Evolutionary conservation across 345 rosid species (phyloP).

Genomic region (Ailanthus altissimus): DNA sequence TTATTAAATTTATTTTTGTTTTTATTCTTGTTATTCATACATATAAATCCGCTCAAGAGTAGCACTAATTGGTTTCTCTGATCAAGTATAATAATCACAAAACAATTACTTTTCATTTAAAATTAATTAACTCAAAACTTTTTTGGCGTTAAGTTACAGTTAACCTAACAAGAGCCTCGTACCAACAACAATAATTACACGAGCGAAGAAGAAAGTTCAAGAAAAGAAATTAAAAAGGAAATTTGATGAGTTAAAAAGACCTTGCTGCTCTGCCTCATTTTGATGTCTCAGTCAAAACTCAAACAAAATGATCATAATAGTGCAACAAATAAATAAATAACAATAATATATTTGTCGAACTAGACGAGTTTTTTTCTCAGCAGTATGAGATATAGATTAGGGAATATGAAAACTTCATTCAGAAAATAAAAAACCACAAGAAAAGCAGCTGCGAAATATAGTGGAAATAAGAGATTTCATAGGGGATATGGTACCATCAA

Average conservation of each 20-base stretch:
- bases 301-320: constrained; percentile 8
- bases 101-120: constrained; percentile 2
- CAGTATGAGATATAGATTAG: not conserved
- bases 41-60: constrained; percentile 8
- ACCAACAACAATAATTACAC: constrained; percentile 12
- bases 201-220: constrained; percentile 2
- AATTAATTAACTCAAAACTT: constrained; percentile 18
- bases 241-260: not conserved
- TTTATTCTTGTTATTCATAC: not conserved
- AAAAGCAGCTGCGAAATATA: not conserved
- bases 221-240: not conserved
- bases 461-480: not conserved
- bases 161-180: constrained; percentile 44
- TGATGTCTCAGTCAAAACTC: constrained; percentile 11
- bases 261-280: not conserved
- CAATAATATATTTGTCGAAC: not conserved
- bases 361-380: not conserved
- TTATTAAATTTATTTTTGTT: not conserved
- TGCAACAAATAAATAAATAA: not conserved
- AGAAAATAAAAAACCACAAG: not conserved
- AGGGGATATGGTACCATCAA: not conserved
- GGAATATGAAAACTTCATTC: not conserved
- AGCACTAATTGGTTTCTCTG: not conserved
- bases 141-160: constrained; percentile 38
- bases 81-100: not conserved